These are phyloP conservation scores for Vanrija pseudolonga DNA, from an alignment of 1,284 basidiomycete genomes.

Conservation along the genomic window DNA sequence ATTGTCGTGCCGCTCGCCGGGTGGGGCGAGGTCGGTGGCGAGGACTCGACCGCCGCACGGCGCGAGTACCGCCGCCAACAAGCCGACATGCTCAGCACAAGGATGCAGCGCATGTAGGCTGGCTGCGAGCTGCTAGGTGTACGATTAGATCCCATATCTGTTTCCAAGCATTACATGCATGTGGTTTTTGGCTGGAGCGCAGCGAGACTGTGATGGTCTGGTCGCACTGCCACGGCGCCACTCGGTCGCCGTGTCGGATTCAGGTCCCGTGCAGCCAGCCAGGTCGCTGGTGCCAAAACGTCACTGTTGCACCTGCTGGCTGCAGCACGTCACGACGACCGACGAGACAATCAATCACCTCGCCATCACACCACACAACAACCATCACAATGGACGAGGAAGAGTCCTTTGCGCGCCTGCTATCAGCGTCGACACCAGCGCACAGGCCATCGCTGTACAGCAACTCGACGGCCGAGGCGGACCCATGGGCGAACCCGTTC, in stretches of 20 bases:
- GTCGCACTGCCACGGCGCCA: too few species aligned
- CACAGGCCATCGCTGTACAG: constrained; percentile 27
- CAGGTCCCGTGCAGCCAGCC: too few species aligned
- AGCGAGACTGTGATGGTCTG: too few species aligned
- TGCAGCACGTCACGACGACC: too few species aligned
- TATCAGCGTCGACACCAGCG: constrained; percentile 34
- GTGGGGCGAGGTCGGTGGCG: constrained; percentile 73
- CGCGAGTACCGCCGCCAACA: constrained; percentile 73
- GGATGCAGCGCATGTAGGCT: constrained; percentile 47
- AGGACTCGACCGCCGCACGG: constrained; percentile 72
- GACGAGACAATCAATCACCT: neutral
- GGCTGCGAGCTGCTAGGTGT: neutral
- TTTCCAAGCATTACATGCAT: neutral
- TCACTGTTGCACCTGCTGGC: too few species aligned
- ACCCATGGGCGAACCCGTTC: constrained; percentile 51
- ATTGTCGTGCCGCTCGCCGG: constrained; percentile 89
- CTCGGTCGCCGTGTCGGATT: too few species aligned
- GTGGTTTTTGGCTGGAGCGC: too few species aligned
- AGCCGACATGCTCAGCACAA: constrained; percentile 53
- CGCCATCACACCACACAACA: constrained; percentile 8
- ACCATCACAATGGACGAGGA: constrained; percentile 40
- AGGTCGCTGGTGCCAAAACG: too few species aligned
- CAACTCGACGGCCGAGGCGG: constrained; percentile 14
- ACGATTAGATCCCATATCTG: neutral
- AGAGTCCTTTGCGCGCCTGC: constrained; percentile 38